Base-by-base conservation (phyloP, 176 grass and related monocot genomes). In the Chloris gayana region DNA sequence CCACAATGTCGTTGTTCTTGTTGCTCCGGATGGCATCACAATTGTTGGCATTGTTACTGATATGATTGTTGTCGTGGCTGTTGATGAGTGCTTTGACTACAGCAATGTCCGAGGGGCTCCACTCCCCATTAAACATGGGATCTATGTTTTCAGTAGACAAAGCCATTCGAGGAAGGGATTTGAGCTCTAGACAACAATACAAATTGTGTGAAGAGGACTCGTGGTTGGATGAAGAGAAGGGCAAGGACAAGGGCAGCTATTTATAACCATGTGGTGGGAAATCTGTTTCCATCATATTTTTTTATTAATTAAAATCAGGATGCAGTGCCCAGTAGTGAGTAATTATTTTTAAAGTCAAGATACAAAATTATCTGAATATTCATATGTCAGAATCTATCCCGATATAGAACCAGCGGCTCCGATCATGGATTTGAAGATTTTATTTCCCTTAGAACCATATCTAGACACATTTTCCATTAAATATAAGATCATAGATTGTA, bases 201-300 rank as follows among this genome's bases (percentile, higher is more conserved):
- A 0, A 70, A 29, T 17, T 27, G 7, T 1, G 9, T 1, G 5
- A 54, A 67, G 19, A 60, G 7, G 5, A 24, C 8, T 57, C 22
- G 31, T 46, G 9, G 1, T 31, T 22, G 30, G 56, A 69, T 56
- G 47, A 1, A 1, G 19, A 76, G 56, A 51, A n/a, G 29, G 50
- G 14, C 0, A 14, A 22, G 17, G 26, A 72, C 26, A 64, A 15
- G n/a, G 22, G 12, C 10, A 2, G 0, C 24, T 85, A 72, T 85
- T 78, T 85, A 72, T 79, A 85, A 44, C 31, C 32, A 14, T 1
- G 10, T 14, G 58, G 25, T 3, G n/a, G 34, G n/a, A 35, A 56
- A 56, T n/a, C 30, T 0, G 42, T 7, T n/a, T 3, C 24, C 2
- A 11, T 30, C 10, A 12, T 32, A n/a, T n/a, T n/a, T n/a, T 38